phyloP scores from a whole-genome alignment of 495 filamentous ascomycete genomes.

The Bryoglossum gracile region DNA sequence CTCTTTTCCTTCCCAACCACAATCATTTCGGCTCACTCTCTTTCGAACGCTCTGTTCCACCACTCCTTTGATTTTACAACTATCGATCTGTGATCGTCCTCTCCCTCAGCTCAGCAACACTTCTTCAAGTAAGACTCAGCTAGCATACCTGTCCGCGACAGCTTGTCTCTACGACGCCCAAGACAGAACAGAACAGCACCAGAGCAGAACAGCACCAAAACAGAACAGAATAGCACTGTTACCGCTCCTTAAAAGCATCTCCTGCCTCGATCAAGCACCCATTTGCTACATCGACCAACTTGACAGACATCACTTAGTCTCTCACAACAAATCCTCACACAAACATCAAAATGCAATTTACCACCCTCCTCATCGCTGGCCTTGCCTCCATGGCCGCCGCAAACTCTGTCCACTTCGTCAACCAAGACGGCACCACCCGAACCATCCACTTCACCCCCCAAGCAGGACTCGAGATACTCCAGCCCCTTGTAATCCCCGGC shows the following conservation, averaged over 20 bases:
- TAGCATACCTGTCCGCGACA: slow-evolving; percentile 16
- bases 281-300: slow-evolving; percentile 19
- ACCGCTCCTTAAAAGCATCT: slow-evolving; percentile 8
- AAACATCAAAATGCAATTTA: slow-evolving; percentile 19
- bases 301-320: slow-evolving; percentile 15
- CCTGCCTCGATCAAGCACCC: neutral
- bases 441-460: slow-evolving; percentile 37
- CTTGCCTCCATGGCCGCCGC: slow-evolving; percentile 28
- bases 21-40: slow-evolving; percentile 12
- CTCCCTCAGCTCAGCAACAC: slow-evolving; percentile 17
- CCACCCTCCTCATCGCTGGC: slow-evolving; percentile 19
- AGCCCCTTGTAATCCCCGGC: slow-evolving; percentile 27
- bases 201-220: slow-evolving; percentile 9
- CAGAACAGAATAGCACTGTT: neutral
- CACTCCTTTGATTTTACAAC: slow-evolving; percentile 12
- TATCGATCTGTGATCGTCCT: slow-evolving; percentile 18
- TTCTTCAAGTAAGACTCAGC: slow-evolving; percentile 4
- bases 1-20: slow-evolving; percentile 6
- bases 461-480: slow-evolving; percentile 21
- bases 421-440: slow-evolving; percentile 39
- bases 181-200: neutral
- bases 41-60: neutral
- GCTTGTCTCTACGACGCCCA: slow-evolving; percentile 14
- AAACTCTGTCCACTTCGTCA: slow-evolving; percentile 41
- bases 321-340: slow-evolving; percentile 8